Percentiles rank a stretch among this genome's conserved stretches.
Conservation (phyloP, 1,284 basidiomycete genomes). For the Hymenochaete sp. region DNA sequence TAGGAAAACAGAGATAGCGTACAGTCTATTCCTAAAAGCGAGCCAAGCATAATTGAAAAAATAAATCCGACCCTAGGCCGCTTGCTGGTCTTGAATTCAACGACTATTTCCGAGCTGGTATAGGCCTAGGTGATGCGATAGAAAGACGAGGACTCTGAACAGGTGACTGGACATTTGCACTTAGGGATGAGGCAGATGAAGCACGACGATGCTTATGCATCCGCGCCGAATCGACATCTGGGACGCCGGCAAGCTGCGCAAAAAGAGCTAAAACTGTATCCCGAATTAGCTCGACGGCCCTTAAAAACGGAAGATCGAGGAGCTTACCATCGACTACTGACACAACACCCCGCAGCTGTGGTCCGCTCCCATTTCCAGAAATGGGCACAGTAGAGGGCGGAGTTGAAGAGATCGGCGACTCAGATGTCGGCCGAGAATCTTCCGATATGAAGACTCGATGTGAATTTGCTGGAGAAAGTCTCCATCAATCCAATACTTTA, state of each 20-base stretch:
- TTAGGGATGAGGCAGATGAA: slow-evolving; percentile 38
- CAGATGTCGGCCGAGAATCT: slow-evolving; percentile 26
- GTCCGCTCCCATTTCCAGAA: slow-evolving; percentile 45
- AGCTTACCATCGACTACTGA: slow-evolving; percentile 69
- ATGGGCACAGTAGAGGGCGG: slow-evolving; percentile 28
- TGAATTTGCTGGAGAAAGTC: slow-evolving; percentile 46
- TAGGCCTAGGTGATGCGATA: too few relatives aligned
- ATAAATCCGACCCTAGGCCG: too few relatives aligned
- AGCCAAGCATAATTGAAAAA: too few relatives aligned
- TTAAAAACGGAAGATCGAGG: slow-evolving; percentile 1
- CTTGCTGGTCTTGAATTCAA: too few relatives aligned
- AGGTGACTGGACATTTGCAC: neutral
- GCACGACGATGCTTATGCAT: slow-evolving; percentile 68
- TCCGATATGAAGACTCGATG: slow-evolving; percentile 70
- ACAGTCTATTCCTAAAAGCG: too few relatives aligned
- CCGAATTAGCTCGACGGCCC: neutral
- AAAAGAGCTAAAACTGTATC: slow-evolving; percentile 60
- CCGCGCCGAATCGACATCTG: slow-evolving; percentile 60
- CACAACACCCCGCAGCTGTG: slow-evolving; percentile 43
- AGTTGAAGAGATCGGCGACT: slow-evolving; percentile 24
- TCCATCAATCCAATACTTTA: neutral
- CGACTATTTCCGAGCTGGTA: too few relatives aligned
- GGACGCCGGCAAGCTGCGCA: slow-evolving; percentile 58
- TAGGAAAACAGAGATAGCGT: too few relatives aligned
- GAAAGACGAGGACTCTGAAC: too few relatives aligned